Evolutionary conservation across 2,329 filamentous ascomycete genomes (phyloP).

Genomic region (Ascochyta rabiei): DNA sequence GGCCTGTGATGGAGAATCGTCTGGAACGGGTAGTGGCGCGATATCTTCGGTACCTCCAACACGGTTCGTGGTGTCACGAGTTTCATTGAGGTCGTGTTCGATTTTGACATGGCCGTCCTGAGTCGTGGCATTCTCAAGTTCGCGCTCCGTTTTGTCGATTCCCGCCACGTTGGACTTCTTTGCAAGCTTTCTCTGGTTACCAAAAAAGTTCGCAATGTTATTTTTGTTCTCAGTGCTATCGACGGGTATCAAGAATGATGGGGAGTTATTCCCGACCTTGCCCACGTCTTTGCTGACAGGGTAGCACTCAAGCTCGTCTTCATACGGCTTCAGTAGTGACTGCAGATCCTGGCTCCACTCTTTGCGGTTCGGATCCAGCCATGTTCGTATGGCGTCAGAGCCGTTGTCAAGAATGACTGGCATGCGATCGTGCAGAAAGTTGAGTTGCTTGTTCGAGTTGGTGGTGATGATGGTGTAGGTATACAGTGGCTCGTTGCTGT

Average conservation of each 20-base stretch:
- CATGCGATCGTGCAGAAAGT: constrained; percentile 93
- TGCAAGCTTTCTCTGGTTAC: constrained; percentile 57
- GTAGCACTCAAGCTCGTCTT: constrained; percentile 81
- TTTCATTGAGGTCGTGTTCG: constrained; percentile 50
- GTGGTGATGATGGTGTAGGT: constrained; percentile 97
- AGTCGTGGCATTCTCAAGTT: constrained; percentile 31
- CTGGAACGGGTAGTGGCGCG: constrained; percentile 55
- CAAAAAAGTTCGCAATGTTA: constrained; percentile 94
- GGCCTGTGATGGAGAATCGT: constrained; percentile 8
- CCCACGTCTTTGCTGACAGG: constrained; percentile 87
- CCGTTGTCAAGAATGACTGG: constrained; percentile 85
- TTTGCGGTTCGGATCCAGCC: constrained; percentile 75
- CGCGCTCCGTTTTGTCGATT: constrained; percentile 30
- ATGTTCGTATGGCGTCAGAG: constrained; percentile 71
- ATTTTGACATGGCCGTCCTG: constrained; percentile 37
- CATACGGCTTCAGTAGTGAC: constrained; percentile 75
- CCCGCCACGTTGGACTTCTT: constrained; percentile 28
- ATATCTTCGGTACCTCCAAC: constrained; percentile 57
- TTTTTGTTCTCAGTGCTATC: constrained; percentile 86
- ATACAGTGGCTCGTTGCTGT: constrained; percentile 72
- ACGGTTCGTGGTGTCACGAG: constrained; percentile 52
- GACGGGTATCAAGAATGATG: constrained; percentile 80
- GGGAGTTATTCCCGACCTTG: constrained; percentile 91
- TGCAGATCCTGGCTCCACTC: constrained; percentile 84
- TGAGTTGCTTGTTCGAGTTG: constrained; percentile 78